Conservation (phyloP, 106 monocot genomes). For the Xerophyta viscosa region DNA sequence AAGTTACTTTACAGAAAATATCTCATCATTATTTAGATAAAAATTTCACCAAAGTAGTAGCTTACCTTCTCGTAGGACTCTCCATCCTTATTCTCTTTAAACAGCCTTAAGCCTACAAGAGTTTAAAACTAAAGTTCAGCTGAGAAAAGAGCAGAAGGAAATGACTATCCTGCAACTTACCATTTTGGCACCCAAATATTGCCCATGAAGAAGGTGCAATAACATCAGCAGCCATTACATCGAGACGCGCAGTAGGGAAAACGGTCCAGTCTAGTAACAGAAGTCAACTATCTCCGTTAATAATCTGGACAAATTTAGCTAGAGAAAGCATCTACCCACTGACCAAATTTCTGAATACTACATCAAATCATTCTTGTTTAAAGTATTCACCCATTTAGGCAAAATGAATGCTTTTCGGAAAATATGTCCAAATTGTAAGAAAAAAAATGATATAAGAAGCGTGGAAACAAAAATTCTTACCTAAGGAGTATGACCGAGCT, state of each 20-base stretch:
- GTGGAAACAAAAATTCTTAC: constrained; percentile 18
- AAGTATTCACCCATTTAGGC: no score
- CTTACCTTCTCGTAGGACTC: constrained; percentile 63
- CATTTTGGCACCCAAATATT: constrained; percentile 94
- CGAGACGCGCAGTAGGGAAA: constrained; percentile 37
- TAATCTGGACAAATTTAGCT: no score
- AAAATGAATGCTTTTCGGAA: neutral
- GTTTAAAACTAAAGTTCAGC: neutral
- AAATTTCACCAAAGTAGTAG: no score
- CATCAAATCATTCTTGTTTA: no score
- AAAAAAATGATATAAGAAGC: no score
- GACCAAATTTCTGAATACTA: no score
- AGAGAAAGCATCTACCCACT: no score
- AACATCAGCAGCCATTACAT: constrained; percentile 62
- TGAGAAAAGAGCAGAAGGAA: neutral
- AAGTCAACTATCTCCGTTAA: neutral
- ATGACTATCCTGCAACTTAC: constrained; percentile 25
- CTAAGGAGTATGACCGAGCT: constrained; percentile 31
- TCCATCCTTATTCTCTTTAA: constrained; percentile 71
- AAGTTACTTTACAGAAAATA: no score
- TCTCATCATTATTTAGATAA: no score
- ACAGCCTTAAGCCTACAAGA: constrained; percentile 72
- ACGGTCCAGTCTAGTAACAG: constrained; percentile 69
- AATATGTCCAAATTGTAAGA: no score
- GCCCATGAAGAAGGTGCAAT: constrained; percentile 84